phyloP scores from a whole-genome alignment of 208 protist species.

The Trypanosoma lewisi region DNA sequence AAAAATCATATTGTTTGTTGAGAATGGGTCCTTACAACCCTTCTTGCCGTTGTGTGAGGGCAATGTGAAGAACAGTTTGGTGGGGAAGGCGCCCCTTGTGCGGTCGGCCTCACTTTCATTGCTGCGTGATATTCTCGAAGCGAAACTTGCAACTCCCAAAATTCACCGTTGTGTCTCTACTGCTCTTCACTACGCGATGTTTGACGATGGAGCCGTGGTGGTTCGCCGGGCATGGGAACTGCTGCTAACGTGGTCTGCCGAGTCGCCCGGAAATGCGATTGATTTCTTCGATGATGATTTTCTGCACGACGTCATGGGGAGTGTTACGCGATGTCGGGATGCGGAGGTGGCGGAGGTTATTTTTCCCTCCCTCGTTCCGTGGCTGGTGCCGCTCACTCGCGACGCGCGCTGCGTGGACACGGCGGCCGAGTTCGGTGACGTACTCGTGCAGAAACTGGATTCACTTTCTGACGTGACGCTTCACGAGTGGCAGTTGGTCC shows the following conservation, averaged over 20 bases:
- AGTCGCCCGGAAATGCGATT: conserved; percentile 42
- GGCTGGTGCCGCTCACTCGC: conserved; percentile 76
- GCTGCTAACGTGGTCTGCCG: conserved; percentile 72
- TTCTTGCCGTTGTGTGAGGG: conserved; percentile 42
- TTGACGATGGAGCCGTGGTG: conserved; percentile 48
- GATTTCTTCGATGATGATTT: conserved; percentile 57
- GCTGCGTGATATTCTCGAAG: conserved; percentile 65
- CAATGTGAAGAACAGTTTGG: conserved; percentile 32
- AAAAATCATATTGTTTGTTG: conserved; percentile 59
- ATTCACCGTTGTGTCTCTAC: conserved; percentile 54
- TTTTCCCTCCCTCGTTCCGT: conserved; percentile 74
- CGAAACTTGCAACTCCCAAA: conserved; percentile 53
- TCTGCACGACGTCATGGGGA: conserved; percentile 72
- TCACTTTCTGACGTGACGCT: conserved; percentile 46
- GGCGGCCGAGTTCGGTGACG: conserved; percentile 77
- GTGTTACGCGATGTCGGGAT: conserved; percentile 62
- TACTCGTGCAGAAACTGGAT: conserved; percentile 65
- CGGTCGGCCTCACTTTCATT: conserved; percentile 71
- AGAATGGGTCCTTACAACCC: conserved; percentile 31
- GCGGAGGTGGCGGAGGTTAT: conserved; percentile 67
- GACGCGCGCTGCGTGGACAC: conserved; percentile 55
- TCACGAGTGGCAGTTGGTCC: conserved; percentile 59
- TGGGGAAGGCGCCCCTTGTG: conserved; percentile 60
- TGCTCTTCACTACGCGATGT: conserved; percentile 47
- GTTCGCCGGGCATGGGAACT: conserved; percentile 76